Percentiles rank a stretch among this genome's conserved stretches.
Evolutionary conservation across 2,329 filamentous ascomycete genomes (phyloP).

Genomic region (Stemphylium vesicarium): DNA sequence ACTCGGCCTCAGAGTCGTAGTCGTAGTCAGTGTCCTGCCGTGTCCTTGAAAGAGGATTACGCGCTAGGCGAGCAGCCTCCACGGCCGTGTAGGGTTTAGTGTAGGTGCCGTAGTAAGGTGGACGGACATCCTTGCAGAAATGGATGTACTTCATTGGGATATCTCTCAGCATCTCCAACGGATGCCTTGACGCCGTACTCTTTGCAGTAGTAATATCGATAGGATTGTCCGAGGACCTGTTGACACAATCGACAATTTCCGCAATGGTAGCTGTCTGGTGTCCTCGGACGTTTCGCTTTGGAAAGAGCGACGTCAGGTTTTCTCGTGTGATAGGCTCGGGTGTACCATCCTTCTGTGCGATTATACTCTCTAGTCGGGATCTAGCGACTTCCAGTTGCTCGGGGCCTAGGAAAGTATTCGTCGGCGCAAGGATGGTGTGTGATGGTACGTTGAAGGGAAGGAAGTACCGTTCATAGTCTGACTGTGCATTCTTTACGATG

Average conservation of each 20-base stretch:
- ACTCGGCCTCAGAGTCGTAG: constrained; percentile 85
- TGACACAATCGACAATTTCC: constrained; percentile 53
- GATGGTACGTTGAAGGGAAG: constrained; percentile 80
- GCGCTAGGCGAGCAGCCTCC: constrained; percentile 57
- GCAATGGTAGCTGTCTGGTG: constrained; percentile 29
- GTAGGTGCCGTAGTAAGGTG: constrained; percentile 74
- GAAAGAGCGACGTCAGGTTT: constrained; percentile 27
- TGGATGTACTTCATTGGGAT: constrained; percentile 70
- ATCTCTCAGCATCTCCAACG: constrained; percentile 55
- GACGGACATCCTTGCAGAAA: constrained; percentile 67
- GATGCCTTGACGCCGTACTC: constrained; percentile 27
- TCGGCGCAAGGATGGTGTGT: constrained; percentile 72
- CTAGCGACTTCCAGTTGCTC: constrained; percentile 35
- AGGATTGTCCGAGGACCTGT: constrained; percentile 50
- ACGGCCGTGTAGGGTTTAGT: constrained; percentile 63
- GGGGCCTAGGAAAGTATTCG: constrained; percentile 46
- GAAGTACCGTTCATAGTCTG: constrained; percentile 68
- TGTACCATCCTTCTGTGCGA: constrained; percentile 19
- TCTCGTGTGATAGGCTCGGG: constrained; percentile 24
- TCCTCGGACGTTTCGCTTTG: constrained; percentile 20
- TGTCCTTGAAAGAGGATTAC: constrained; percentile 61
- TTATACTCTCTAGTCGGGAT: constrained; percentile 36
- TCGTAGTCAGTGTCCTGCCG: constrained; percentile 75
- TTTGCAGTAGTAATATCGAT: constrained; percentile 53
- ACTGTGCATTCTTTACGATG: constrained; percentile 40